Evolutionary conservation across 148 eudicot genomes (phyloP), one percentile per base, ranked within the genome.

Genomic region (Chenopodium quinoa): DNA sequence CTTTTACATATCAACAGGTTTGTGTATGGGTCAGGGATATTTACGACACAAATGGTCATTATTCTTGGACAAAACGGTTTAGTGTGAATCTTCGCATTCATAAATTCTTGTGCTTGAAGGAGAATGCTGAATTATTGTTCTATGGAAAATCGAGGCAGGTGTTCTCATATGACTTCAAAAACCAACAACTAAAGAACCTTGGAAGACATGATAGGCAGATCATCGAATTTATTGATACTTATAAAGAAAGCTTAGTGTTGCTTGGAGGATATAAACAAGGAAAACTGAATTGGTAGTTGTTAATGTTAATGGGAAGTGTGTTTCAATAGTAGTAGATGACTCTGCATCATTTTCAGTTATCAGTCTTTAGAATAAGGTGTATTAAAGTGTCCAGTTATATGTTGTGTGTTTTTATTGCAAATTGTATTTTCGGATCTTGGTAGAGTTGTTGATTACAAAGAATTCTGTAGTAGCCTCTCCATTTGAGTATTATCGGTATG

Each of bases 181-280:
- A 25, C 31, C 32, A 64, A 9, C 31, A 64, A 64, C 13, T 25
- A n/a, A 64, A 25, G 27, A 64, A 11, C 2, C 13, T 64, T 64
- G 68, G 31, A n/a, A 64, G 68, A 27, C 27, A 25, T n/a, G 68
- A 64, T 23, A 64, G 32, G 27, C 31, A 64, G 4, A 3, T 0
- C 9, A 1, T 70, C 16, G 11, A 10, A 70, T 70, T 70, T 34
- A 70, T 20, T 48, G 46, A 40, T 70, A 70, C 73, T 17, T 70
- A 70, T 10, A 40, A 70, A 70, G 73, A 70, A 70, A 70, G 73
- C 73, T 70, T 70, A 34, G 73, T 34, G 73, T 70, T 70, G 48
- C 73, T 70, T 40, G 73, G 47, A 70, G 73, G 47, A 34, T 70
- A 16, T 37, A 34, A 17, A 23, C 68, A 25, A 64, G 32, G 29